Conservation (phyloP, 768 basidiomycete genomes). For the Sarcomyxa edulis region DNA sequence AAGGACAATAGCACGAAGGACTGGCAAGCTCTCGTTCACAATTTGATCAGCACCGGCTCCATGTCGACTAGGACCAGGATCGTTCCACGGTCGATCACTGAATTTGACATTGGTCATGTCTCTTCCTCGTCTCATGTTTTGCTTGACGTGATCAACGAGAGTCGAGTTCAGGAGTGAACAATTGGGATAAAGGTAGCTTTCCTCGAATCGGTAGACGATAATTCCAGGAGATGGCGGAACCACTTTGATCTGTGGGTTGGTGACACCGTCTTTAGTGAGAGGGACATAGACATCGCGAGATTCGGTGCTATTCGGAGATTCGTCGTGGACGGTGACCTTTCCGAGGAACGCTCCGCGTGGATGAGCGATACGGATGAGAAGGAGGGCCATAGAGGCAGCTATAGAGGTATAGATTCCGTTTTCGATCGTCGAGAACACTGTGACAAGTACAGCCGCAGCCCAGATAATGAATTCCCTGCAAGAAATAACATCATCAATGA, state of each 20-base stretch:
- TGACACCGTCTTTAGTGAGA: constrained; percentile 51
- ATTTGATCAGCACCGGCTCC: constrained; percentile 40
- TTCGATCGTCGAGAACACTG: constrained; percentile 92
- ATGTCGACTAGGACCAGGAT: constrained; percentile 64
- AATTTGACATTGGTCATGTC: constrained; percentile 61
- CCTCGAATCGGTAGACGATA: constrained; percentile 88
- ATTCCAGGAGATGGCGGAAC: constrained; percentile 80
- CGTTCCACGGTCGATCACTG: constrained; percentile 91
- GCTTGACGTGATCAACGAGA: constrained; percentile 79
- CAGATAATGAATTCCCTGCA: background rate
- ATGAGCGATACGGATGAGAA: constrained; percentile 82
- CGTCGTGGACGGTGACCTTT: constrained; percentile 56
- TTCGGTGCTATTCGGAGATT: constrained; percentile 26
- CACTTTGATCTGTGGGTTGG: constrained; percentile 67
- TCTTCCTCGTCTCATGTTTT: constrained; percentile 67
- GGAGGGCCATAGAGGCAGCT: constrained; percentile 67
- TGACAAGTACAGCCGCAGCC: constrained; percentile 61
- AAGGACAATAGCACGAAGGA: constrained; percentile 80
- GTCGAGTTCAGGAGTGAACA: constrained; percentile 60
- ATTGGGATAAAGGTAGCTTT: constrained; percentile 86
- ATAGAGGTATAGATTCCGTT: constrained; percentile 89
- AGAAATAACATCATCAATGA: too few relatives aligned
- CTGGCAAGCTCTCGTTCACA: constrained; percentile 52
- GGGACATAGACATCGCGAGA: constrained; percentile 84
- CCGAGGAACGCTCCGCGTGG: constrained; percentile 92